Evolutionary conservation across 306 rosid genomes (phyloP).

Genomic region (Cucurbita maxima): DNA sequence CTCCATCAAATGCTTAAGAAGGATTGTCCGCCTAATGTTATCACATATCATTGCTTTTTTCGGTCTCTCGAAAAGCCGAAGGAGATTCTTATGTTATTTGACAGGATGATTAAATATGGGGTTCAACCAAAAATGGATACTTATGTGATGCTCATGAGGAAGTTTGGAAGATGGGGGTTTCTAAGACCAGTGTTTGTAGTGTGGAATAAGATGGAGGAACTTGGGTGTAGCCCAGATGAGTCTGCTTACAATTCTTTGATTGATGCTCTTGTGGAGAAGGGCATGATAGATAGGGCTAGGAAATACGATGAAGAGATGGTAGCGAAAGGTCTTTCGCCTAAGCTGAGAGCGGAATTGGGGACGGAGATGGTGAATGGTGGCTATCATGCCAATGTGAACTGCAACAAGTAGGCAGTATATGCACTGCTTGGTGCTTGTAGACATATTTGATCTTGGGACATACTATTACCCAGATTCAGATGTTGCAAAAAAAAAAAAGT

Average conservation of each 20-base stretch:
- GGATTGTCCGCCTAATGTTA: conserved; percentile 45
- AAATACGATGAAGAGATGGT: conserved; percentile 80
- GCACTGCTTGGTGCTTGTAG: not conserved
- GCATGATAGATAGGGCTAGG: conserved; percentile 55
- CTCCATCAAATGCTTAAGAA: conserved; percentile 33
- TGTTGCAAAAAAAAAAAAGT: not conserved
- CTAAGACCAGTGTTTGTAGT: conserved; percentile 55
- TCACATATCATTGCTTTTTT: conserved; percentile 54
- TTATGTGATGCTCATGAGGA: conserved; percentile 70
- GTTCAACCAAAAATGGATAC: conserved; percentile 63
- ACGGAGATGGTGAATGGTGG: conserved; percentile 13
- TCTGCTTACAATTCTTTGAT: conserved; percentile 72
- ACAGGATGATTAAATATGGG: conserved; percentile 57
- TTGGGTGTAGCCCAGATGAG: conserved; percentile 73
- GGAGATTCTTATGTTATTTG: conserved; percentile 48
- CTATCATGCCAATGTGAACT: not conserved
- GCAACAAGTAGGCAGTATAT: not conserved
- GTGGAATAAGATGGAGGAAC: conserved; percentile 64
- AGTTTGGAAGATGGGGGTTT: conserved; percentile 89
- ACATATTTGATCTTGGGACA: not conserved
- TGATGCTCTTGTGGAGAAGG: conserved; percentile 74
- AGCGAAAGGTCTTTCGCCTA: conserved; percentile 67
- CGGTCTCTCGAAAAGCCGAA: conserved; percentile 43
- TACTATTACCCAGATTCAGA: not conserved
- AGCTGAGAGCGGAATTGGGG: conserved; percentile 63